Evolutionary conservation across 257 asterid genomes (phyloP).

Genomic region (Ballota nigra): DNA sequence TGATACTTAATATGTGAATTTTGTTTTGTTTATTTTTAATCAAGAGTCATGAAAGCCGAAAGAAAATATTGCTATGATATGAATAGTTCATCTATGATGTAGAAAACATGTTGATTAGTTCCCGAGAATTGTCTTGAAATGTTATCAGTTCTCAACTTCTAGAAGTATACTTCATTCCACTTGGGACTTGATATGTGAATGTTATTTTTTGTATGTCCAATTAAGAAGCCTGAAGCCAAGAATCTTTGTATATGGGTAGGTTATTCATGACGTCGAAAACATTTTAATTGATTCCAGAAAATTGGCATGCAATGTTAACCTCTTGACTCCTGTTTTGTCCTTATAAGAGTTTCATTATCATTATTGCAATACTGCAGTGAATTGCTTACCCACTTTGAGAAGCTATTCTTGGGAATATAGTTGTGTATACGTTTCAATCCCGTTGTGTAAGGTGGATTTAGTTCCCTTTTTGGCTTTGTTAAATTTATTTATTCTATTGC

Average conservation of each 20-base stretch:
- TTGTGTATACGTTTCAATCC: not conserved
- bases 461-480: not conserved
- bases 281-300: not conserved
- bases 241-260: not conserved
- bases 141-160: too few relatives aligned
- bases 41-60: not conserved
- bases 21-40: not conserved
- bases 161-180: too few relatives aligned
- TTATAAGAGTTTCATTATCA: too few relatives aligned
- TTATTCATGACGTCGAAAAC: not conserved
- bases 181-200: too few relatives aligned
- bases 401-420: too few relatives aligned
- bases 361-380: too few relatives aligned
- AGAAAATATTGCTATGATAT: not conserved
- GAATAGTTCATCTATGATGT: not conserved
- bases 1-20: not conserved
- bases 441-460: conserved; percentile 7
- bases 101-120: not conserved
- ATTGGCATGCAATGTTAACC: not conserved
- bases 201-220: too few relatives aligned
- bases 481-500: not conserved
- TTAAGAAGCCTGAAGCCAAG: not conserved
- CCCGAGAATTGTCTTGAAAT: too few relatives aligned
- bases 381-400: too few relatives aligned
- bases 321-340: not conserved